Conservation (phyloP, 2,329 filamentous ascomycete species). For the Botryotinia convoluta region DNA sequence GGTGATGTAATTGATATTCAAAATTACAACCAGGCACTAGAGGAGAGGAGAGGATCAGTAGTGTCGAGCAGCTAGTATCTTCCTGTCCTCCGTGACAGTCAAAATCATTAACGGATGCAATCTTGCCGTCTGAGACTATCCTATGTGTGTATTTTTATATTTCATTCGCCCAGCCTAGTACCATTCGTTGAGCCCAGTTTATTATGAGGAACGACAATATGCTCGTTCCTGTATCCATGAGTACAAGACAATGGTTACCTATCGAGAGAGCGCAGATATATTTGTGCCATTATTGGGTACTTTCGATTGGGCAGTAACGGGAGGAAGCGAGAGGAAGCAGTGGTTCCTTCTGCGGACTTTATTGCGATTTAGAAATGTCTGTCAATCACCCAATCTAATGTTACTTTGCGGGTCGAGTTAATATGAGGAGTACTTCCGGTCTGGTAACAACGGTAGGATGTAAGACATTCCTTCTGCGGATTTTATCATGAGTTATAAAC, state of each 20-base stretch:
- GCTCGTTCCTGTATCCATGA: background rate
- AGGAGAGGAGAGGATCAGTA: fast-evolving
- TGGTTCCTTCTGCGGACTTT: fast-evolving
- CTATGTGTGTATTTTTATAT: background rate
- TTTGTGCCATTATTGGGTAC: background rate
- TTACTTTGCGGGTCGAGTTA: background rate
- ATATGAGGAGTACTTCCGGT: background rate
- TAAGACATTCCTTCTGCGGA: background rate
- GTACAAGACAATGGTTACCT: background rate
- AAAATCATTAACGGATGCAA: background rate
- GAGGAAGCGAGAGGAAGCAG: fast-evolving
- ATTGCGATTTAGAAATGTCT: background rate
- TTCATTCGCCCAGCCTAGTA: fast-evolving
- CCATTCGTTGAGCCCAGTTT: background rate
- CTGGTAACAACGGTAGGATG: background rate
- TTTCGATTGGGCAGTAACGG: background rate
- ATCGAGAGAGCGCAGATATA: background rate
- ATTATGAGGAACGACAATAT: too few relatives aligned
- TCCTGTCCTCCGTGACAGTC: background rate
- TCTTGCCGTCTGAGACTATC: fast-evolving
- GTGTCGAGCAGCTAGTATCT: fast-evolving
- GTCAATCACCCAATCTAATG: background rate
- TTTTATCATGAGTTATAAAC: background rate
- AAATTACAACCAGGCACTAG: fast-evolving
- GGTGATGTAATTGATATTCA: background rate